These are phyloP conservation scores for Senna tora DNA, from an alignment of 306 rosid species.

Conservation along the genomic window DNA sequence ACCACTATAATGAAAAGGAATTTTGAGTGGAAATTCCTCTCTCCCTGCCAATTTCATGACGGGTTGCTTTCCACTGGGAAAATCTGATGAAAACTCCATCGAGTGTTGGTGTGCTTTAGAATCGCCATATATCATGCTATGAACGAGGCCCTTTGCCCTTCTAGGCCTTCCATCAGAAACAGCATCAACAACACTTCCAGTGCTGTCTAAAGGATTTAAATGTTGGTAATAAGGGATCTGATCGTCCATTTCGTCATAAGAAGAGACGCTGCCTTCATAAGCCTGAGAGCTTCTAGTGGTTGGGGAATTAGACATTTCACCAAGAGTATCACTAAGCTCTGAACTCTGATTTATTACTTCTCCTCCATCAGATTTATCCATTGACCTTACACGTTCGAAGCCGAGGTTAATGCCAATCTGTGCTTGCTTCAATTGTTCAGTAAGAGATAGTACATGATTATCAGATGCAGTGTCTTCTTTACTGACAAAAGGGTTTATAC, in stretches of 20 bases:
- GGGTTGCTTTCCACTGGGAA: constrained; percentile 41
- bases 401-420: constrained; percentile 31
- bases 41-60: constrained; percentile 38
- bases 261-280: constrained; percentile 78
- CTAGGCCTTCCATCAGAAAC: constrained; percentile 46
- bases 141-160: constrained; percentile 47
- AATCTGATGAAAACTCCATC: constrained; percentile 30
- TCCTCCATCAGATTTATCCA: constrained; percentile 40
- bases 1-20: constrained; percentile 39
- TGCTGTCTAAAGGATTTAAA: constrained; percentile 40
- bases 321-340: constrained; percentile 49
- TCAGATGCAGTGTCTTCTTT: constrained; percentile 44
- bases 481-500: constrained; percentile 18
- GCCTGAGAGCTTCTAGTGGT: constrained; percentile 57
- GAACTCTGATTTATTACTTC: constrained; percentile 47
- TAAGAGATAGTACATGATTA: constrained; percentile 43
- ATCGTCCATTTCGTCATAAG: constrained; percentile 69
- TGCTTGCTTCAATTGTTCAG: constrained; percentile 40
- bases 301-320: constrained; percentile 54
- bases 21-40: constrained; percentile 51
- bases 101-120: constrained; percentile 36
- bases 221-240: constrained; percentile 39
- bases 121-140: constrained; percentile 43
- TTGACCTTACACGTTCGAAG: constrained; percentile 43
- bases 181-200: constrained; percentile 37